These are phyloP conservation scores for Cyclaneusma minus DNA, from an alignment of 2,329 filamentous ascomycete genomes.

Conservation along the genomic window DNA sequence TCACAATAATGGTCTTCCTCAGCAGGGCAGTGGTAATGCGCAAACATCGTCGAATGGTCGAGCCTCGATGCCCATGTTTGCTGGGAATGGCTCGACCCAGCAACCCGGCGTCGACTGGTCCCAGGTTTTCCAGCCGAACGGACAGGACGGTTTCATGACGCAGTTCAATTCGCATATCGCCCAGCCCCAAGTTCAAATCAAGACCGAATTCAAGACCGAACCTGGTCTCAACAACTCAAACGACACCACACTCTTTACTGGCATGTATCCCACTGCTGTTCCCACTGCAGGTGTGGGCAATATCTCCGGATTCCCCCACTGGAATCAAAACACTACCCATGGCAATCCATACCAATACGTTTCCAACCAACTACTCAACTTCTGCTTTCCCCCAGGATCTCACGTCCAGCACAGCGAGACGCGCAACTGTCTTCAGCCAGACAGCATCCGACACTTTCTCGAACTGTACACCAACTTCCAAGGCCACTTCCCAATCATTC, in stretches of 20 bases:
- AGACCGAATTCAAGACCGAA: conserved; percentile 50
- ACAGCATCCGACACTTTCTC: conserved; percentile 57
- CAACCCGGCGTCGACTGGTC: conserved; percentile 57
- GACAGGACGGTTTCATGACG: conserved; percentile 48
- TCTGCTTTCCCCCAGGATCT: conserved; percentile 40
- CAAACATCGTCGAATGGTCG: conserved; percentile 11
- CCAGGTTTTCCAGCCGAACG: conserved; percentile 62
- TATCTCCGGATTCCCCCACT: conserved; percentile 28
- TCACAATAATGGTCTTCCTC: conserved; percentile 17
- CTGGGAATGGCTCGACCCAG: conserved; percentile 38
- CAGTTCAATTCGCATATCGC: conserved; percentile 37
- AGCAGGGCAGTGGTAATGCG: conserved; percentile 11
- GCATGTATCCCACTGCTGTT: conserved; percentile 3
- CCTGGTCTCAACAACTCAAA: conserved; percentile 30
- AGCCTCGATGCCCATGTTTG: conserved; percentile 39
- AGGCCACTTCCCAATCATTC: conserved; percentile 57
- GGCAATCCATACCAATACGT: conserved; percentile 34
- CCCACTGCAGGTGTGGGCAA: conserved; percentile 7
- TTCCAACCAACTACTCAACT: conserved; percentile 38
- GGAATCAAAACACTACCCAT: conserved; percentile 21
- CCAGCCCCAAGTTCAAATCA: conserved; percentile 54
- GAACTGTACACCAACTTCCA: conserved; percentile 59
- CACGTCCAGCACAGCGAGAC: conserved; percentile 36
- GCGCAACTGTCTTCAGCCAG: conserved; percentile 41
- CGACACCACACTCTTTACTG: conserved; percentile 20